A percentile compares a stretch with the other conserved stretches of the same genome.
These are phyloP conservation scores for Talaromyces sp. DNA, from an alignment of 2,329 filamentous ascomycete genomes.

Conservation along the genomic window DNA sequence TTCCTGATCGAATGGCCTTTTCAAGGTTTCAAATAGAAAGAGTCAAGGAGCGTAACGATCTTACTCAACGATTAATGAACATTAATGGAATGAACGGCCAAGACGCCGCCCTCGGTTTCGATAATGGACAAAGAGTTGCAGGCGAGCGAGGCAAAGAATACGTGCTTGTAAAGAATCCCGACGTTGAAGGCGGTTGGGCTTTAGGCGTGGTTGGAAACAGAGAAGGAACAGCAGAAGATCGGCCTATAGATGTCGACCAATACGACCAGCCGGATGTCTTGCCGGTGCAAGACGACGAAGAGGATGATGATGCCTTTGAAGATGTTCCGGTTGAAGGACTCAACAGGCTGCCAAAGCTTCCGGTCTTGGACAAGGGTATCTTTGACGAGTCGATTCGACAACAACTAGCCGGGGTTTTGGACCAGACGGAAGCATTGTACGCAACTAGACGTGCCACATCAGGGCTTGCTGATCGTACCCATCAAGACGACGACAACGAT, in stretches of 20 bases:
- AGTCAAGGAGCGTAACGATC: conserved; percentile 84
- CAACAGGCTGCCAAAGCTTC: conserved; percentile 70
- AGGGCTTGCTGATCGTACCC: conserved; percentile 1
- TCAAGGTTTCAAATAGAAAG: conserved; percentile 94
- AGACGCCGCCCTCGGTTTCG: conserved; percentile 60
- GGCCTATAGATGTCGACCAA: conserved; percentile 87
- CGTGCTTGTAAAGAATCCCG: conserved; percentile 91
- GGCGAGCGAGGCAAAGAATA: conserved; percentile 89
- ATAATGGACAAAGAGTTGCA: conserved; percentile 50
- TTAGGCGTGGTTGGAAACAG: conserved; percentile 88
- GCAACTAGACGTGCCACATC: conserved; percentile 30
- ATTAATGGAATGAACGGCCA: conserved; percentile 83
- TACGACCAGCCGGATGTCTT: conserved; percentile 46
- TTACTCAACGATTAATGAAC: conserved; percentile 92
- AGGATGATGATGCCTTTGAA: conserved; percentile 72
- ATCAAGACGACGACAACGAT: conserved; percentile 40
- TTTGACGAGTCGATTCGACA: conserved; percentile 34
- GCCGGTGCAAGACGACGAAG: conserved; percentile 61
- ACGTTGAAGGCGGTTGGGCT: conserved; percentile 92
- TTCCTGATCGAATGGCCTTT: conserved; percentile 95
- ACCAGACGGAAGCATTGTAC: conserved; percentile 46
- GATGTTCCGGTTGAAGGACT: conserved; percentile 88
- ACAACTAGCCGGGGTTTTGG: conserved; percentile 29
- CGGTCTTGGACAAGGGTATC: conserved; percentile 33
- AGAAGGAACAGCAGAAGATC: conserved; percentile 71